Evolutionary conservation across 345 rosid species (phyloP).

Genomic region (Gossypium turneri): DNA sequence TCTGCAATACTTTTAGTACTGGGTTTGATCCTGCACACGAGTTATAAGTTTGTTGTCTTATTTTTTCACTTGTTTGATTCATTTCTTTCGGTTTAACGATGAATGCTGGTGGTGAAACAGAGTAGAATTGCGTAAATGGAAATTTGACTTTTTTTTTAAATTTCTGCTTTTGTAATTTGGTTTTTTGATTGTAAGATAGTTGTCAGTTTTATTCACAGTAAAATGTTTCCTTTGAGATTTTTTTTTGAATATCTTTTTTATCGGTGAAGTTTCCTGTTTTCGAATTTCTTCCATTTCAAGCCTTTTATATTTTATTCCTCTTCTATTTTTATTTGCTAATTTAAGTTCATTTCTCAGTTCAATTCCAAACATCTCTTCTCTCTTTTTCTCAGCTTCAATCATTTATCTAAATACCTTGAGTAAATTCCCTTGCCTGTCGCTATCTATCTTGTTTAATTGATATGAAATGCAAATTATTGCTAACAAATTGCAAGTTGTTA

Average conservation of each 20-base stretch:
- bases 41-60: neutral
- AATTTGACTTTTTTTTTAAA: neutral
- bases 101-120: conserved; percentile 1
- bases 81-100: neutral
- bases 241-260: conserved; percentile 15
- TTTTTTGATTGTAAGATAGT: neutral
- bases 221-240: neutral
- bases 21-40: too few relatives aligned
- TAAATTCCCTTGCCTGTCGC: neutral
- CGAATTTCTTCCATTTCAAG: conserved; percentile 21
- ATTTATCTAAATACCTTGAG: neutral
- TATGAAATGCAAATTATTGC: too few relatives aligned
- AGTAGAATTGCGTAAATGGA: neutral
- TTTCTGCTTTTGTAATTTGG: conserved; percentile 3
- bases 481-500: too few relatives aligned
- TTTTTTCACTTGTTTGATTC: neutral
- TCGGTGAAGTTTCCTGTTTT: conserved; percentile 34
- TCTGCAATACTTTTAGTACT: too few relatives aligned
- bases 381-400: neutral
- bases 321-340: conserved; percentile 3
- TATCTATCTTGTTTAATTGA: neutral
- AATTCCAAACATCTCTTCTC: neutral
- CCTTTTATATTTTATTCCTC: conserved; percentile 8
- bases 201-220: conserved; percentile 3
- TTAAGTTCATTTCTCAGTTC: neutral